Percentiles rank a stretch among this genome's conserved stretches.
These are phyloP conservation scores for Petasospora rhodanensis DNA, from an alignment of 1,139 yeast genomes.

Conservation along the genomic window DNA sequence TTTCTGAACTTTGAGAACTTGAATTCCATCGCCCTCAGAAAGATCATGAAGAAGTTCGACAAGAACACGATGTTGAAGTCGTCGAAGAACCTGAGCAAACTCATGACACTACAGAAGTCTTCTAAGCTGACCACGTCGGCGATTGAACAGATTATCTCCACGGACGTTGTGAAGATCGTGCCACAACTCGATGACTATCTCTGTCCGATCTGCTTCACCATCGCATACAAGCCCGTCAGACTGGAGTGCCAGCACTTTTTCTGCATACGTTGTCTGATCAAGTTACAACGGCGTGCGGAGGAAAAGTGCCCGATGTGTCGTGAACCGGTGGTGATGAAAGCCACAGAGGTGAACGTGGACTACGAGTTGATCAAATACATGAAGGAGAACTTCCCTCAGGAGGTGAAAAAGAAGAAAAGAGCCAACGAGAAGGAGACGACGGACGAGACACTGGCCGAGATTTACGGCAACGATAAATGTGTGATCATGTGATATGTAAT, in stretches of 20 bases:
- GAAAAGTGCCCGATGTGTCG: slow-evolving; percentile 69
- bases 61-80: slow-evolving; percentile 61
- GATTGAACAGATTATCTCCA: slow-evolving; percentile 44
- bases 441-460: slow-evolving; percentile 33
- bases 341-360: slow-evolving; percentile 61
- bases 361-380: slow-evolving; percentile 46
- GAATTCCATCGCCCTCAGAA: slow-evolving; percentile 58
- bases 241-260: slow-evolving; percentile 62
- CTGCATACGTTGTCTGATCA: slow-evolving; percentile 68
- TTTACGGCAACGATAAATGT: slow-evolving; percentile 20
- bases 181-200: slow-evolving; percentile 74
- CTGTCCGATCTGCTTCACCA: slow-evolving; percentile 67
- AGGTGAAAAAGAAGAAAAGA: slow-evolving; percentile 55
- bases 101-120: slow-evolving; percentile 23
- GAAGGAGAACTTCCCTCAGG: slow-evolving; percentile 60
- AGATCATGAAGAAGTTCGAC: slow-evolving; percentile 70
- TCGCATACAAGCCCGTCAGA: slow-evolving; percentile 68
- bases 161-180: slow-evolving; percentile 47
- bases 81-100: slow-evolving; percentile 42
- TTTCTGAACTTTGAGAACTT: slow-evolving; percentile 58
- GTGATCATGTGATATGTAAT: slow-evolving; percentile 11
- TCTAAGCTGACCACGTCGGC: slow-evolving; percentile 13
- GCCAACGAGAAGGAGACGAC: slow-evolving; percentile 55
- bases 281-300: slow-evolving; percentile 53
- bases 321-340: slow-evolving; percentile 47